A percentile compares a stretch with the other conserved stretches of the same genome.
phyloP scores from a whole-genome alignment of 2,329 filamentous ascomycete genomes.

The Colletotrichum shisoi region DNA sequence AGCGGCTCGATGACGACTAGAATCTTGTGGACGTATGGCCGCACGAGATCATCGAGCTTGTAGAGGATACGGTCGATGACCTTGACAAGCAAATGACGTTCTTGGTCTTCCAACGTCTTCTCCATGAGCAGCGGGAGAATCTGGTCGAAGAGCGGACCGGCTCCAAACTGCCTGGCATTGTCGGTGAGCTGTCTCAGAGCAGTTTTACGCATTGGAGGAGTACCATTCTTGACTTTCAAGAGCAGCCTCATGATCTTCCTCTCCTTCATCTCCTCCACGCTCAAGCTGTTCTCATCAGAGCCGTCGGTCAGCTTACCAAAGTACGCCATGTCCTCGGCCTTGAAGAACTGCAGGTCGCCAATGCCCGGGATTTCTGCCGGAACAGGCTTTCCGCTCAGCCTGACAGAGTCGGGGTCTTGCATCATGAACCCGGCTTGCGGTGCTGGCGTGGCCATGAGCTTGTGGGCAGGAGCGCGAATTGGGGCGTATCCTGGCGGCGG shows the following conservation, averaged over 20 bases:
- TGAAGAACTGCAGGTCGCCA: slow-evolving; percentile 96
- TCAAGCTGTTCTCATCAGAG: slow-evolving; percentile 88
- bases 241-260: slow-evolving; percentile 97
- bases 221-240: slow-evolving; percentile 98
- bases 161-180: slow-evolving; percentile 94
- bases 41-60: slow-evolving; percentile 95
- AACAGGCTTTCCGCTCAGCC: slow-evolving; percentile 85
- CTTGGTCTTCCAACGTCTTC: slow-evolving; percentile 95
- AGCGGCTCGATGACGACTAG: slow-evolving; percentile 98
- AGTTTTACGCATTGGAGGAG: slow-evolving; percentile 97
- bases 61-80: slow-evolving; percentile 98
- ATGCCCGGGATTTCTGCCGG: slow-evolving; percentile 96
- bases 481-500: slow-evolving; percentile 93
- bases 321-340: slow-evolving; percentile 97
- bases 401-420: slow-evolving; percentile 88
- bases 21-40: slow-evolving; percentile 98
- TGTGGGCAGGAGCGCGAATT: slow-evolving; percentile 77
- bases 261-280: slow-evolving; percentile 95
- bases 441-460: slow-evolving; percentile 75
- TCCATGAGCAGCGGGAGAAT: slow-evolving; percentile 98
- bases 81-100: slow-evolving; percentile 97
- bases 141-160: slow-evolving; percentile 93
- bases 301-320: slow-evolving; percentile 97
- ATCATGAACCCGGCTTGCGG: slow-evolving; percentile 93
- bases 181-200: slow-evolving; percentile 96